Evolutionary conservation across 352 stramenopile species (phyloP), one percentile per base, ranked within the genome.

Genomic region (Thalassiosira mediterranea): DNA sequence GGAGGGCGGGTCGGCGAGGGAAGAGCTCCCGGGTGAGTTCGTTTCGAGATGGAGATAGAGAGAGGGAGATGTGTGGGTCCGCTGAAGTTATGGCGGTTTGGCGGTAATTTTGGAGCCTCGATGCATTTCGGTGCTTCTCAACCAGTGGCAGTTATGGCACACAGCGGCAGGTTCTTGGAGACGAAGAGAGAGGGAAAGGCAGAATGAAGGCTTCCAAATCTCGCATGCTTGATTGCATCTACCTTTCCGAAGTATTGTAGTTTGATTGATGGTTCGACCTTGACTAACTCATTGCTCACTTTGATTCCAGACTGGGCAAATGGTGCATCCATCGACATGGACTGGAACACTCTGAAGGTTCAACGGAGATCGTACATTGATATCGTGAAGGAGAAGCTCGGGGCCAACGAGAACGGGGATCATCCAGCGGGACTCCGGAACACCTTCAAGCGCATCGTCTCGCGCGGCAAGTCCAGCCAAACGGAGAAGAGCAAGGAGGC

Each of bases 301-400:
- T 52, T n/a, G n/a, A n/a, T n/a, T 23, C 1, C 54, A 79, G 82
- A 88, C 58, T 91, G 86, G 86, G 83, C 86, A 26, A 90, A 88
- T 49, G 86, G 82, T 60, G 82, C 86, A 21, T 79, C 80, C 29
- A 73, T 90, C 8, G 86, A 91, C 48, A 87, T 91, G 82, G 83
- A 91, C 52, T 91, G 86, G 86, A 91, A 90, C 47, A 89, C 66
- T 28, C 68, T 91, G 19, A 83, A 88, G 59, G 32, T 53, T 7
- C 38, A 68, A 25, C 87, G 86, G 44, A 71, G 82, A 25, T 81
- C 81, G 15, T 86, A 87, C 61, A 66, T 87, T 8, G 85, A 88
- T 61, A 79, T 76, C 21, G 62, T 72, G 13, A 70, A 70, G 53
- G 65, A 81, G 52, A 74, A 67, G 49, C 25, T 83, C 13, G 60